Base-by-base conservation (phyloP, 2,329 filamentous ascomycete genomes). In the Hypoxylon sp. region DNA sequence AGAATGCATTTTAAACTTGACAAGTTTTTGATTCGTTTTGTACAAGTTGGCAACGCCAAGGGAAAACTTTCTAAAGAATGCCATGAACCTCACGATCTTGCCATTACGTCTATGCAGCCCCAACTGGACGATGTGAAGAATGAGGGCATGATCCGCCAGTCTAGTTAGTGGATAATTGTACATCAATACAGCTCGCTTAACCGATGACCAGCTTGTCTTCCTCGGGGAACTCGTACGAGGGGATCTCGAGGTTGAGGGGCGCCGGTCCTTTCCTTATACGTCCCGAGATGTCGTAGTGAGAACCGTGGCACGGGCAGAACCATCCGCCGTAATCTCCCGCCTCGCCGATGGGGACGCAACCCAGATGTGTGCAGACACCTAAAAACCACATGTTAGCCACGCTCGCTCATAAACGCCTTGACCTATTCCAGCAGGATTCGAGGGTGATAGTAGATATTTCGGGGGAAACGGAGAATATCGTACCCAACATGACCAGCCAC, bases 251-350 rank as follows among this genome's bases (percentile, higher is more conserved):
- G 88, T 99, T 99, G 79, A 99, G 90, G 74, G 96, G 96, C 70
- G 96, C 96, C 72, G 96, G 96, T 74, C 96, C 96, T 89, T 93
- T 98, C 87, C 96, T 91, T 89, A 97, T 93, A 84, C 96, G 94
- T 82, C 96, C 96, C 73, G 94, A 98, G 83, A 99, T 98, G 83
- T 99, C 96, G 90, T 99, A 99, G 88, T 99, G 96, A 76, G 94
- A 98, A 84, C 96, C 96, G 90, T 99, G 96, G 92, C 96, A 99
- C 74, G 96, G 96, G 88, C 96, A 99, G 92, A 99, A 99, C 96
- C 96, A 99, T 81, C 96, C 96, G 81, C 96, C 96, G 79, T 87
- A 99, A 84, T 99, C 97, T 82, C 96, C 96, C 73, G 96, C 94
- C 87, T 99, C 96, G 79, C 97, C 96, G 79, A 99, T 99, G 80